Conservation (phyloP, 371 early-diverging fungal genomes). For the Mucor velutinosus region DNA sequence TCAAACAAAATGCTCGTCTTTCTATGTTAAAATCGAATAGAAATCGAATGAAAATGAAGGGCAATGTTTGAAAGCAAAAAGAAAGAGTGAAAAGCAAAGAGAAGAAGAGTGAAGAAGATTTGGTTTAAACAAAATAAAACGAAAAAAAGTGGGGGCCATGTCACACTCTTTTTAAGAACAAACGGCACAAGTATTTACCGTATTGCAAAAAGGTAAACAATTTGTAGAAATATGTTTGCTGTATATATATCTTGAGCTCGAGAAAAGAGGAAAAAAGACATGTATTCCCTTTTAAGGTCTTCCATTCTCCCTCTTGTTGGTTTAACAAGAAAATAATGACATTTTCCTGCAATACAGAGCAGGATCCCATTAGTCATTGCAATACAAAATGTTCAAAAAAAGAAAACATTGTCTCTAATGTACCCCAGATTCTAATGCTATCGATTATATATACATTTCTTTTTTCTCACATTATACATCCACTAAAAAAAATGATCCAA, state of each 20-base stretch:
- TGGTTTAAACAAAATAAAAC: slow-evolving; percentile 6
- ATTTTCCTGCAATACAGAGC: not conserved
- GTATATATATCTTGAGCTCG: not conserved
- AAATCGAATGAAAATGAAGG: not conserved
- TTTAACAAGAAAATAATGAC: not conserved
- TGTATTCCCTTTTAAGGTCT: not conserved
- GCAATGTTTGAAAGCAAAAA: slow-evolving; percentile 1
- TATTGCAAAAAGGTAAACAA: not conserved
- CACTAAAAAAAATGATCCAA: not conserved
- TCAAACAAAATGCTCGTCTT: slow-evolving; percentile 1
- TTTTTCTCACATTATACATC: not conserved
- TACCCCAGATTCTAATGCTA: not conserved
- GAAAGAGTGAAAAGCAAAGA: not conserved
- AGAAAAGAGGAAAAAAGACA: not conserved
- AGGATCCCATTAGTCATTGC: not conserved
- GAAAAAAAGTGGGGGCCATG: slow-evolving; percentile 14
- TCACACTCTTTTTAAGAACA: slow-evolving; percentile 8
- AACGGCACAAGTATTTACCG: slow-evolving; percentile 3
- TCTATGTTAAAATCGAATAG: not conserved
- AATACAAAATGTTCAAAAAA: not conserved
- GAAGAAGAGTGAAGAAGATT: not conserved
- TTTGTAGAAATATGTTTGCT: not conserved
- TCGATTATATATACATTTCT: not conserved
- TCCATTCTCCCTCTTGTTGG: not conserved
- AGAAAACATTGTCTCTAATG: not conserved